These are phyloP conservation scores for Urtica urens DNA, from an alignment of 306 rosid species.

Conservation along the genomic window DNA sequence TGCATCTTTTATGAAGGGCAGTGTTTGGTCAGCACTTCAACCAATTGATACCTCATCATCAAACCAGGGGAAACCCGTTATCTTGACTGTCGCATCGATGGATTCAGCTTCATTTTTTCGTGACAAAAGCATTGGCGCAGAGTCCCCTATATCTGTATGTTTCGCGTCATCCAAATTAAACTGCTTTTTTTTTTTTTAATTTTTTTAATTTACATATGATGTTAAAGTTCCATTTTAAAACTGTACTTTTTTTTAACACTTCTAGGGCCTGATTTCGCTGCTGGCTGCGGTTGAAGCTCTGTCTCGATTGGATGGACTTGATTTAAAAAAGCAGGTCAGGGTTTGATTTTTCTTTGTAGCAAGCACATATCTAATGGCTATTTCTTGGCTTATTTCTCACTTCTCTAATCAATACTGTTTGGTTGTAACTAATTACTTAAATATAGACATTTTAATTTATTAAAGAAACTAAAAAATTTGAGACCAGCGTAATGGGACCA, in stretches of 20 bases:
- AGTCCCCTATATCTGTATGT: conserved; percentile 85
- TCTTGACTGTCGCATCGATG: conserved; percentile 69
- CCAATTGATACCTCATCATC: conserved; percentile 53
- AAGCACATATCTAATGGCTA: not conserved
- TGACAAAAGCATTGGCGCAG: conserved; percentile 78
- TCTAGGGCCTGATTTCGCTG: conserved; percentile 75
- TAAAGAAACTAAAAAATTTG: no score
- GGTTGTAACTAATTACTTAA: no score
- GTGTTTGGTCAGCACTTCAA: conserved; percentile 97
- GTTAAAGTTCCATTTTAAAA: no score
- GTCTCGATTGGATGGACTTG: conserved; percentile 49
- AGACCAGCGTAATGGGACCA: no score
- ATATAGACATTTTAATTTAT: no score
- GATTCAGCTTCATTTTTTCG: conserved; percentile 95
- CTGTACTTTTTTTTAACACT: not conserved
- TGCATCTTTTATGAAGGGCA: conserved; percentile 40
- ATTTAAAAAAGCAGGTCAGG: conserved; percentile 64
- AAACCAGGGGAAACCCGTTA: conserved; percentile 48
- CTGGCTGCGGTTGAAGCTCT: conserved; percentile 83
- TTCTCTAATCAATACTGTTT: no score
- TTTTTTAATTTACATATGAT: conserved; percentile 11
- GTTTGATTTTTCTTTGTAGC: conserved; percentile 5
- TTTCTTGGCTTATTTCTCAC: no score
- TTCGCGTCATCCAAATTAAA: conserved; percentile 7
- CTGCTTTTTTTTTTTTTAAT: not conserved